Evolutionary conservation across 2,329 filamentous ascomycete species (phyloP), one percentile per base, ranked within the genome.

Genomic region (Epichloe sp.): DNA sequence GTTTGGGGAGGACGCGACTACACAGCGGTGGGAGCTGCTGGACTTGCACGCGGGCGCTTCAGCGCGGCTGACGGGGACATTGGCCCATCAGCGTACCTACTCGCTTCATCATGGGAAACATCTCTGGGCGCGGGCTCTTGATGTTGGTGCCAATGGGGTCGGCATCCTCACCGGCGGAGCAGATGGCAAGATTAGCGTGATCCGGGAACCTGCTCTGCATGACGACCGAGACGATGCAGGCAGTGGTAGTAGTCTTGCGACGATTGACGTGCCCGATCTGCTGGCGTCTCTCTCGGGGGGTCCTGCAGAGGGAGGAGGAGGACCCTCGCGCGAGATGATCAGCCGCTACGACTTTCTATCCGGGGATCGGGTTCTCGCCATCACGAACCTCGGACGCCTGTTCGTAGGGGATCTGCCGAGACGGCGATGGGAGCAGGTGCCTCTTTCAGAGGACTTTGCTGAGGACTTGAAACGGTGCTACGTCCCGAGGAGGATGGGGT

Each of bases 101-200:
- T 73, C 77, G 3, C 78, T 81, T 53, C 90, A 97, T 62, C 75
- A 73, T 36, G 93, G 93, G 6, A 98, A 96, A 66, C 89, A 96
- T 62, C 82, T 97, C 6, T 97, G 91, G 90, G 83, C 89, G 0
- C 74, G 82, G 38, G 79, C 78, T 12, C 54, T 76, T 7, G 57
- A 65, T 2, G 52, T 52, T 31, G 53, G 56, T 53, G 58, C 61
- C 2, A 58, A 62, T 1, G 57, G 64, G 14, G 64, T 71, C 0
- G 55, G 75, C 1, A 65, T 88, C 19, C 82, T 79, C 4, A 89
- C 86, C 2, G 93, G 93, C 12, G 93, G 88, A n/a, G 85, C 87
- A 11, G 93, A 98, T 66, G 85, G 89, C 15, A 80, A 75, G 56
- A 74, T 84, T 41, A 72, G 74, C 3, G 58, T 80, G n/a, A 68